phyloP scores from a whole-genome alignment of 2,329 filamentous ascomycete species.

The Monosporascus sp. region DNA sequence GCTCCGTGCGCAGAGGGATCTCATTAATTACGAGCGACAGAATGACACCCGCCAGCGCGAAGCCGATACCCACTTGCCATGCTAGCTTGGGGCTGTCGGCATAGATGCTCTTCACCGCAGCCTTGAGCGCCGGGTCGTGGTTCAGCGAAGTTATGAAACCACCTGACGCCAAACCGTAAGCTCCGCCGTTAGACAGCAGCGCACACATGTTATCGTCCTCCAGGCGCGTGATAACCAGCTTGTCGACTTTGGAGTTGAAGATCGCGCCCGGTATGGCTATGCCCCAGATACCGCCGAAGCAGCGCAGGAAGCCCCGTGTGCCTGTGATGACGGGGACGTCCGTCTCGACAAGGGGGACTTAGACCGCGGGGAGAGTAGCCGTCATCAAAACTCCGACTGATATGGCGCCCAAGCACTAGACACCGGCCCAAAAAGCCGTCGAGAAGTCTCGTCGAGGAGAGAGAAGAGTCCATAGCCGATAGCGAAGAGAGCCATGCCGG shows the following conservation, averaged over 20 bases:
- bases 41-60: conserved; percentile 7
- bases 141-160: no score
- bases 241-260: conserved; percentile 13
- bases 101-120: no score
- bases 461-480: conserved; percentile 30
- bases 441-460: conserved; percentile 23
- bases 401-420: conserved; percentile 27
- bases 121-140: no score
- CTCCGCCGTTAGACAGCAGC: no score
- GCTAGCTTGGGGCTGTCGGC: conserved; percentile 1
- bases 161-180: no score
- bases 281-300: conserved; percentile 34
- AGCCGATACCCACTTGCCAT: conserved; percentile 12
- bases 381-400: conserved; percentile 32
- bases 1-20: conserved; percentile 7
- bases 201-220: no score
- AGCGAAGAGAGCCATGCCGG: conserved; percentile 19
- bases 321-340: conserved; percentile 22
- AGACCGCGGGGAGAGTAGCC: conserved; percentile 29
- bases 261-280: conserved; percentile 29
- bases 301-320: conserved; percentile 32
- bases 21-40: conserved; percentile 4
- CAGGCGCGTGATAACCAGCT: no score
- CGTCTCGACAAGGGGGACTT: conserved; percentile 20
- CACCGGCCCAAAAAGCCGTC: conserved; percentile 26